Percentiles rank a stretch among this genome's conserved stretches.
These are phyloP conservation scores for Hemisphaericaspora lyxosophila DNA, from an alignment of 1,139 yeast species.

Conservation along the genomic window DNA sequence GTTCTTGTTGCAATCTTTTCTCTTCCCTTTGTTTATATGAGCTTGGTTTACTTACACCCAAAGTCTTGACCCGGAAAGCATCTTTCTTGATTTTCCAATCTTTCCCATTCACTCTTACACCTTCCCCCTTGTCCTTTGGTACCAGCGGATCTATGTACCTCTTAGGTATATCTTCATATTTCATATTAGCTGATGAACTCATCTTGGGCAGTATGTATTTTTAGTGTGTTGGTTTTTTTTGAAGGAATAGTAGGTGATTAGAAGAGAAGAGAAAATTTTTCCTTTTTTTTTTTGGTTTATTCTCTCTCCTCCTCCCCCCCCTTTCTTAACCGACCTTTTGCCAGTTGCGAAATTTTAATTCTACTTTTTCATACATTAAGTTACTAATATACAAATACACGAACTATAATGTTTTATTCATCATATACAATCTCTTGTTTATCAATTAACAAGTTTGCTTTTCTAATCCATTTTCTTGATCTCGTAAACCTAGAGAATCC, in stretches of 20 bases:
- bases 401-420: conserved; percentile 12
- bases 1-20: conserved; percentile 40
- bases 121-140: conserved; percentile 37
- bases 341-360: no score
- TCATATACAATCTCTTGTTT: conserved; percentile 33
- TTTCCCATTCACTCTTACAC: conserved; percentile 53
- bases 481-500: conserved; percentile 54
- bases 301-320: no score
- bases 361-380: no score
- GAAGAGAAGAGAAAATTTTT: neutral
- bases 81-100: conserved; percentile 56
- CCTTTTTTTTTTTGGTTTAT: neutral
- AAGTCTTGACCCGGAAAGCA: conserved; percentile 46
- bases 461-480: conserved; percentile 50
- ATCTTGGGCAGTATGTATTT: no score
- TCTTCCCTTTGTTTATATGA: conserved; percentile 33
- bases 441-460: conserved; percentile 46
- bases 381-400: neutral
- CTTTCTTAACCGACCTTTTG: no score
- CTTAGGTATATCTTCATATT: conserved; percentile 29
- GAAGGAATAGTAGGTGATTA: neutral
- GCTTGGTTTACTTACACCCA: conserved; percentile 25
- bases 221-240: neutral
- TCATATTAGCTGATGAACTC: conserved; percentile 28
- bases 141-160: conserved; percentile 27